A percentile compares a stretch with the other conserved stretches of the same genome.
Evolutionary conservation across 257 asterid genomes (phyloP).

Genomic region (Nicotiana obtusifolia): DNA sequence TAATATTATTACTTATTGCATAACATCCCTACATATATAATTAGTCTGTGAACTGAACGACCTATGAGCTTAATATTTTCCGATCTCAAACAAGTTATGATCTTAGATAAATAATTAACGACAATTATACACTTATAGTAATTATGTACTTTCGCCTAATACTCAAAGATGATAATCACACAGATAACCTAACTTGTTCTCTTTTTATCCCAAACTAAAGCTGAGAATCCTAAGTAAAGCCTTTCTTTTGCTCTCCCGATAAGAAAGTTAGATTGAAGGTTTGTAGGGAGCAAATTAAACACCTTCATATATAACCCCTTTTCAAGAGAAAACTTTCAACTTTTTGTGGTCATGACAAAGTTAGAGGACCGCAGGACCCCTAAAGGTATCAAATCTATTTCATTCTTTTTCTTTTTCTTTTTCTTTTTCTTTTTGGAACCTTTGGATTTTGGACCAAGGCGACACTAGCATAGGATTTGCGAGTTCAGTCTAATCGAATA

Average conservation of each 20-base stretch:
- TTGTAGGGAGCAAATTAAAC: constrained; percentile 33
- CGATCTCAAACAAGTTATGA: not conserved
- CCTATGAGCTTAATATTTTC: not conserved
- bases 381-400: not conserved
- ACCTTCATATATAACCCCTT: not conserved
- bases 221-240: constrained; percentile 48
- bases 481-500: too few species aligned
- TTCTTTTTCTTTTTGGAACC: constrained; percentile 16
- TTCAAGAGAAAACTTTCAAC: constrained; percentile 17
- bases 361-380: constrained; percentile 18
- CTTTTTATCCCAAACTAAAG: constrained; percentile 14
- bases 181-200: not conserved
- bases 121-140: not conserved
- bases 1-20: too few species aligned
- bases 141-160: not conserved
- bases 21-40: not conserved
- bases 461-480: too few species aligned
- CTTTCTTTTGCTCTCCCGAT: constrained; percentile 19
- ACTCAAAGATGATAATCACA: not conserved
- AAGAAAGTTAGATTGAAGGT: constrained; percentile 28
- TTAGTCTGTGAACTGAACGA: not conserved
- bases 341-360: constrained; percentile 43
- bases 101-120: not conserved
- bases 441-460: not conserved
- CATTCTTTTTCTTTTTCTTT: not conserved